Evolutionary conservation across 1,139 yeast species (phyloP).

Genomic region (Kodamaea alishanica): DNA sequence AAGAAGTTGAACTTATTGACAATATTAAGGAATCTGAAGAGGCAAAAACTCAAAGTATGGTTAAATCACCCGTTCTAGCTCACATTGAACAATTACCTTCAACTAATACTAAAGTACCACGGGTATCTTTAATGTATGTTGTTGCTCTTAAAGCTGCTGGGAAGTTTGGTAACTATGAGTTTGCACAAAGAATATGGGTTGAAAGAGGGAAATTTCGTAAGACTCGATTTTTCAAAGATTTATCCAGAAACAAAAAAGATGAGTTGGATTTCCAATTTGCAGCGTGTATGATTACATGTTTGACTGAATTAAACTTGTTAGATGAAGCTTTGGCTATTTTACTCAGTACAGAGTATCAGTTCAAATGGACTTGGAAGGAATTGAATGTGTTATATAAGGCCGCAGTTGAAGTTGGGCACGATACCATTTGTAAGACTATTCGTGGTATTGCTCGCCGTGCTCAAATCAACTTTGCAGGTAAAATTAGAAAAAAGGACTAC

Average conservation of each 20-base stretch:
- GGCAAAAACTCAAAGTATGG: slow-evolving; percentile 4
- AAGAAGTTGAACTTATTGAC: slow-evolving; percentile 7
- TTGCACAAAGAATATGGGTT: slow-evolving; percentile 67
- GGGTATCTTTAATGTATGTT: slow-evolving; percentile 55
- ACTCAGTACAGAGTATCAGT: slow-evolving; percentile 61
- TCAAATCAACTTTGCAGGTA: slow-evolving; percentile 37
- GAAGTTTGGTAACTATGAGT: slow-evolving; percentile 45
- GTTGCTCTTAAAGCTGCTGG: slow-evolving; percentile 67
- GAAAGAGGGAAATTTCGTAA: slow-evolving; percentile 76
- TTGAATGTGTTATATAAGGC: slow-evolving; percentile 45
- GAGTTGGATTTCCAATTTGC: slow-evolving; percentile 68
- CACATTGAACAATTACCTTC: slow-evolving; percentile 5
- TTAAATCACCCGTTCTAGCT: slow-evolving; percentile 28
- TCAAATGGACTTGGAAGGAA: slow-evolving; percentile 67
- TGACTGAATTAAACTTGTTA: slow-evolving; percentile 49
- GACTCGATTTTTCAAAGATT: slow-evolving; percentile 41
- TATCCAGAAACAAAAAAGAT: slow-evolving; percentile 39
- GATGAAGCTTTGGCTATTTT: slow-evolving; percentile 72
- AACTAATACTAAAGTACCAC: slow-evolving; percentile 25
- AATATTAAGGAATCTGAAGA: slow-evolving; percentile 3
- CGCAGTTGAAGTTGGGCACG: slow-evolving; percentile 51
- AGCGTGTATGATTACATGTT: slow-evolving; percentile 52
- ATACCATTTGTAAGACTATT: slow-evolving; percentile 32
- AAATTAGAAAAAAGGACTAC: slow-evolving; percentile 33
- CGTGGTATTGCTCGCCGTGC: slow-evolving; percentile 31